A percentile compares a stretch with the other conserved stretches of the same genome.
These are phyloP conservation scores for Arachis monticola DNA, from an alignment of 331 rosid genomes.

Conservation along the genomic window DNA sequence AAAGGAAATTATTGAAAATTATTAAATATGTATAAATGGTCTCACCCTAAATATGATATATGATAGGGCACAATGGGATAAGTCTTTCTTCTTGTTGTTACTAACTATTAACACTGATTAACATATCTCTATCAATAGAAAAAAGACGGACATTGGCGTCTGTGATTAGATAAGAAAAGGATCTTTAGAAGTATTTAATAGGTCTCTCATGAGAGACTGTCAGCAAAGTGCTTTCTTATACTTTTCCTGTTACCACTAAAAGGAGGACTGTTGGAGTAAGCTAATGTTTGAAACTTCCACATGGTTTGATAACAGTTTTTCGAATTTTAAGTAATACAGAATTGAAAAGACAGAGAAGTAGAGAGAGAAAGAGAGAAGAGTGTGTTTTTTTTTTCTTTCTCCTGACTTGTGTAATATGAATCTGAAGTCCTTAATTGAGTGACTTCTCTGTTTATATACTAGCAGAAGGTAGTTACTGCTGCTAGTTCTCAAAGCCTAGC, in stretches of 20 bases:
- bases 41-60: too few species aligned
- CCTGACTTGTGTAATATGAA: too few species aligned
- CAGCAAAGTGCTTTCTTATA: conserved; percentile 6
- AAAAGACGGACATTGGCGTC: not conserved
- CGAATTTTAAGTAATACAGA: not conserved
- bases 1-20: too few species aligned
- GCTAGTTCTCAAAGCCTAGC: too few species aligned
- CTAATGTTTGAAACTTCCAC: conserved; percentile 28
- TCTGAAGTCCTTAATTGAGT: too few species aligned
- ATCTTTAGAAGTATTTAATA: conserved; percentile 12
- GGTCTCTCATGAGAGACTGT: not conserved
- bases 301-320: conserved; percentile 24
- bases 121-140: conserved; percentile 1
- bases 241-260: conserved; percentile 16
- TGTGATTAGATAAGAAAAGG: conserved; percentile 23
- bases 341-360: too few species aligned
- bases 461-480: too few species aligned
- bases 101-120: conserved; percentile 10
- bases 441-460: too few species aligned
- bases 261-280: conserved; percentile 14
- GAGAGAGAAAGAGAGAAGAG: too few species aligned
- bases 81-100: not conserved
- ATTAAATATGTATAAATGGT: too few species aligned
- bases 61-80: too few species aligned
- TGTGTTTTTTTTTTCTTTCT: too few species aligned